Evolutionary conservation across 2,329 filamentous ascomycete genomes (phyloP).

Genomic region (Purpureocillium lavendulum): DNA sequence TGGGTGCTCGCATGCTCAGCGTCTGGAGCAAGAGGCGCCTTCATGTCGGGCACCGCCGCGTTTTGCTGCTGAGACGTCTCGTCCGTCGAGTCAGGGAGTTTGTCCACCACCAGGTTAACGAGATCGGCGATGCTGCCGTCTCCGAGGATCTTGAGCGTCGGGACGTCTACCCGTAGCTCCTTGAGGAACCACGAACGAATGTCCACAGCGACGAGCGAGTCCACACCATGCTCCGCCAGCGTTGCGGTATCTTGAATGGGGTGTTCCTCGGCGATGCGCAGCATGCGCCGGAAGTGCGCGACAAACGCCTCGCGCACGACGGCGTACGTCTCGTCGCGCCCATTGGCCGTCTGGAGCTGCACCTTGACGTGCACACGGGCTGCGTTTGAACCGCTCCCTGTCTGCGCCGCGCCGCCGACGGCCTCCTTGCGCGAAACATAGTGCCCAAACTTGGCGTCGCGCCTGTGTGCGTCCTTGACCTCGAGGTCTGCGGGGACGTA

Average conservation of each 20-base stretch:
- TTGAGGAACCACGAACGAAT: slow-evolving; percentile 40
- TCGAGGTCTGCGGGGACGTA: too few relatives aligned
- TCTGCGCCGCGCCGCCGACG: slow-evolving; percentile 18
- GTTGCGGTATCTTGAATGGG: slow-evolving; percentile 1
- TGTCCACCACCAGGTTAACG: too few relatives aligned
- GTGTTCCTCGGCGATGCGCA: slow-evolving; percentile 7
- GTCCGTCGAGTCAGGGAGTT: too few relatives aligned
- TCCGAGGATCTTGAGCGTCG: slow-evolving; percentile 29
- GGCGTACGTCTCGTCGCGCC: slow-evolving; percentile 4
- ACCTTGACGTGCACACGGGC: slow-evolving; percentile 1
- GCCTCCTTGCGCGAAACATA: slow-evolving; percentile 17
- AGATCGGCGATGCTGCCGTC: slow-evolving; percentile 9
- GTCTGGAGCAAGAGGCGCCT: too few relatives aligned
- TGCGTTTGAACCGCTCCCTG: slow-evolving; percentile 8
- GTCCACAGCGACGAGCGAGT: slow-evolving; percentile 21
- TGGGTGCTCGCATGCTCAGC: too few relatives aligned
- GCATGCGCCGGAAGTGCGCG: slow-evolving; percentile 10
- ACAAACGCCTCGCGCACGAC: slow-evolving; percentile 6
- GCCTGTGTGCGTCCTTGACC: too few relatives aligned
- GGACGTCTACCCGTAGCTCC: slow-evolving; percentile 31
- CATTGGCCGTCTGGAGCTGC: slow-evolving; percentile 6
- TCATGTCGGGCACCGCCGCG: too few relatives aligned
- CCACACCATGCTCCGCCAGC: slow-evolving; percentile 17
- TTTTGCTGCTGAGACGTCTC: too few relatives aligned
- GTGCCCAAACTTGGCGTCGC: slow-evolving; percentile 22